Percentiles rank a stretch among this genome's conserved stretches.
Conservation (phyloP, 2,329 filamentous ascomycete genomes). For the Colletotrichum euphorbiae region DNA sequence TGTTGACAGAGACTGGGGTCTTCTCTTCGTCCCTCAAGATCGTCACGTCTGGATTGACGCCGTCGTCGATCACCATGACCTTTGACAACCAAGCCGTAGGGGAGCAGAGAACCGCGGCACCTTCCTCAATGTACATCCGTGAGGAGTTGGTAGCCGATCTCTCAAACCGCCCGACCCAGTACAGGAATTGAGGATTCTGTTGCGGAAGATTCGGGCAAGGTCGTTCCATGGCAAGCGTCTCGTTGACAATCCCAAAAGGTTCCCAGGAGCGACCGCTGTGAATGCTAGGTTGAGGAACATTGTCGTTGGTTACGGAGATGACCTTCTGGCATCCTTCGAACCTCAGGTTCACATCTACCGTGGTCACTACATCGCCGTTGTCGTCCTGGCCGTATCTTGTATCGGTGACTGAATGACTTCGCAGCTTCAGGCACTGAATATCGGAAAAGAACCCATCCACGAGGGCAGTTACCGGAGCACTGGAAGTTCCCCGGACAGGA, state of each 20-base stretch:
- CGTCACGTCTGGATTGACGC: neutral
- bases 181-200: constrained; percentile 7
- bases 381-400: neutral
- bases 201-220: constrained; percentile 13
- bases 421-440: constrained; percentile 12
- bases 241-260: neutral
- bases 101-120: constrained; percentile 19
- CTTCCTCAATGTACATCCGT: neutral
- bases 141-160: neutral
- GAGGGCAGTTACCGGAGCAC: neutral
- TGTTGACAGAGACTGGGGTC: neutral
- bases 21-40: neutral
- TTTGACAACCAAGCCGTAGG: constrained; percentile 22
- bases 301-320: neutral
- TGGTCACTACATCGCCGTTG: neutral
- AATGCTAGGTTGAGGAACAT: neutral
- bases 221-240: neutral
- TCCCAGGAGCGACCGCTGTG: neutral
- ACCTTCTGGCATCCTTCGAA: constrained; percentile 18
- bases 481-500: neutral
- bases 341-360: neutral
- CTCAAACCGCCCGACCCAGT: neutral
- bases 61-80: constrained; percentile 20
- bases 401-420: neutral
- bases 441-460: constrained; percentile 20